A percentile compares a stretch with the other conserved stretches of the same genome.
Conservation (phyloP, 495 filamentous ascomycete genomes). For the Penicillium desertorum region DNA sequence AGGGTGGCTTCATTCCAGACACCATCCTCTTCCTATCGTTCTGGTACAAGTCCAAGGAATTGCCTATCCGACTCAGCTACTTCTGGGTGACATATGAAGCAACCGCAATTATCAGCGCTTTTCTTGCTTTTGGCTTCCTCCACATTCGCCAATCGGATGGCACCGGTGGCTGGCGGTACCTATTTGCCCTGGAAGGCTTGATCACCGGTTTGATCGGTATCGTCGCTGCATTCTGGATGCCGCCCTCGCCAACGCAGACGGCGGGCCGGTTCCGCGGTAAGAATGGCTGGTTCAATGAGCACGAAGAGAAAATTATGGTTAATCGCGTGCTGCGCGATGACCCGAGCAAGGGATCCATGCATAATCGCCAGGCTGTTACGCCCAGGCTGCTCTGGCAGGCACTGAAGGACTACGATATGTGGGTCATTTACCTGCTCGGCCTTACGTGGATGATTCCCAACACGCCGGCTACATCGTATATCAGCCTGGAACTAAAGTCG, state of each 20-base stretch:
- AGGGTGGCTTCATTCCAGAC: conserved; percentile 67
- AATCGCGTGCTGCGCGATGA: conserved; percentile 65
- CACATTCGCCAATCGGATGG: conserved; percentile 61
- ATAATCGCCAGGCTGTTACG: conserved; percentile 60
- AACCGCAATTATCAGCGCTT: conserved; percentile 64
- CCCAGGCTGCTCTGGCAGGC: conserved; percentile 56
- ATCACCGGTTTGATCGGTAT: conserved; percentile 65
- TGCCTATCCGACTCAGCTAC: conserved; percentile 62
- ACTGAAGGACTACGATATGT: conserved; percentile 68
- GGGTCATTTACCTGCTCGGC: conserved; percentile 67
- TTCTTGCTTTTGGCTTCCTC: conserved; percentile 71
- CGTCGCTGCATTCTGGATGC: conserved; percentile 65
- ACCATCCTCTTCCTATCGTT: conserved; percentile 70
- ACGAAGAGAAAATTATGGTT: conserved; percentile 59
- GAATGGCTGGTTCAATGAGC: conserved; percentile 61
- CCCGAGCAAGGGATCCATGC: conserved; percentile 61
- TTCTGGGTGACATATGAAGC: conserved; percentile 72
- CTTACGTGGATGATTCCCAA: conserved; percentile 56
- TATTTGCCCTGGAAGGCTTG: conserved; percentile 57
- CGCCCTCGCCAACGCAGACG: conserved; percentile 70
- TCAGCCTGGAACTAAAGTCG: conserved; percentile 59
- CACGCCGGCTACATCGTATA: conserved; percentile 53
- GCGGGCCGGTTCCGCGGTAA: conserved; percentile 65
- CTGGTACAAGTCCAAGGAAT: conserved; percentile 69
- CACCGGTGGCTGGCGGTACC: conserved; percentile 69